Base-by-base conservation (phyloP, 75 land plant species). In the Ceratopteris richardii region DNA sequence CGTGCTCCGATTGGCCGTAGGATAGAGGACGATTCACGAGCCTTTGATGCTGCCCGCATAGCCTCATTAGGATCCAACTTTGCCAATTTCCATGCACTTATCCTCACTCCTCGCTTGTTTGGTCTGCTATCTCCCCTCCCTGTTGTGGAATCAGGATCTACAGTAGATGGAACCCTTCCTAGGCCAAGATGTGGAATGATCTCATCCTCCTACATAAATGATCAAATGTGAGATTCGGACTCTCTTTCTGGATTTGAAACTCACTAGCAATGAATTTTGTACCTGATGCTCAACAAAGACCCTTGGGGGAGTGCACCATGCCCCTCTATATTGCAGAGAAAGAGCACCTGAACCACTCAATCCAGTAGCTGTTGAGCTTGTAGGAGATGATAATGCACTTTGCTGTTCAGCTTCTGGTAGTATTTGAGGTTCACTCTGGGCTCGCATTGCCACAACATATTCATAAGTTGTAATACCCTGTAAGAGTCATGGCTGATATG, bases 401-500 rank as follows among this genome's bases (percentile, higher is more conserved):
- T 44, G 63, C 3, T 11, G 52, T 37, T 81, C 76, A 23, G 64
- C 80, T 60, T 73, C 80, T 37, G 67, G 70, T 27, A 36, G 41
- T 29, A 51, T 68, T 36, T 77, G 76, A 42, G 76, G 70, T 64
- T 84, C 88, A 65, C 71, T 75, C 73, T 81, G 80, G 1, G 85
- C 78, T 47, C 88, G 63, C 85, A 84, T 81, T 10, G 88, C 88
- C 22, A 84, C 81, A 17, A 84, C 82, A 75, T 81, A 84, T 63
- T 84, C 88, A 63, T 84, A 84, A 31, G 88, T 84, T 46, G 88
- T 71, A 31, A 84, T 81, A 7, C 88, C 88, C 88, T 84, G 72
- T 23, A 27, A 25, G 22, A 57, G 4, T 21, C 24, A 13, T 50
- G 55, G 20, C 29, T 22, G 20, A n/a, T n/a, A n/a, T 13, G 17